A percentile compares a stretch with the other conserved stretches of the same genome.
These are phyloP conservation scores for Lentinula edodes DNA, from an alignment of 768 basidiomycete species.

Conservation along the genomic window DNA sequence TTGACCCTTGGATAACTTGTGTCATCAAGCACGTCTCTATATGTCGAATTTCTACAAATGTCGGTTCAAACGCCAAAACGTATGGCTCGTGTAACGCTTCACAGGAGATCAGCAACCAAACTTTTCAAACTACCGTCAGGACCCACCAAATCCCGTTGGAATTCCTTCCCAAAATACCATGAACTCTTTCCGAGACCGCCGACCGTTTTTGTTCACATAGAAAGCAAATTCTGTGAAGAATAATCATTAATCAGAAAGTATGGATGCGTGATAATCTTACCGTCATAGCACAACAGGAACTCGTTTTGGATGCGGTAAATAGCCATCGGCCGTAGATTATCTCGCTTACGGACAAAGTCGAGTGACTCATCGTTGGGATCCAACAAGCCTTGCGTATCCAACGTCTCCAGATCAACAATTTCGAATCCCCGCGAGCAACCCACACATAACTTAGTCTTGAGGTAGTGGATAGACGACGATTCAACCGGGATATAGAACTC, in stretches of 20 bases:
- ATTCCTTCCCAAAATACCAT: conserved; percentile 96
- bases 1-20: conserved; percentile 93
- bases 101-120: neutral
- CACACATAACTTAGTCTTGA: conserved; percentile 96
- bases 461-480: conserved; percentile 92
- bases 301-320: conserved; percentile 97
- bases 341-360: conserved; percentile 89
- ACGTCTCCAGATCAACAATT: conserved; percentile 93
- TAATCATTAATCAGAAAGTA: neutral
- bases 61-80: conserved; percentile 93
- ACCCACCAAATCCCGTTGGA: conserved; percentile 90
- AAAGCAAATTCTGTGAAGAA: conserved; percentile 83
- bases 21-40: conserved; percentile 89
- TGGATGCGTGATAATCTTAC: conserved; percentile 36
- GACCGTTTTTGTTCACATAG: conserved; percentile 96
- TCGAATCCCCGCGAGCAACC: conserved; percentile 98
- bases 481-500: conserved; percentile 99
- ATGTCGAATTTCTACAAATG: conserved; percentile 94
- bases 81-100: conserved; percentile 94
- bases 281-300: conserved; percentile 96
- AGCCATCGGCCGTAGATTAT: conserved; percentile 88
- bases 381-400: conserved; percentile 94
- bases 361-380: conserved; percentile 89
- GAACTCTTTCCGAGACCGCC: conserved; percentile 85
- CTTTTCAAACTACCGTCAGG: neutral